Evolutionary conservation across 305 asterid species (phyloP).

Genomic region (Ilex paraguariensis): DNA sequence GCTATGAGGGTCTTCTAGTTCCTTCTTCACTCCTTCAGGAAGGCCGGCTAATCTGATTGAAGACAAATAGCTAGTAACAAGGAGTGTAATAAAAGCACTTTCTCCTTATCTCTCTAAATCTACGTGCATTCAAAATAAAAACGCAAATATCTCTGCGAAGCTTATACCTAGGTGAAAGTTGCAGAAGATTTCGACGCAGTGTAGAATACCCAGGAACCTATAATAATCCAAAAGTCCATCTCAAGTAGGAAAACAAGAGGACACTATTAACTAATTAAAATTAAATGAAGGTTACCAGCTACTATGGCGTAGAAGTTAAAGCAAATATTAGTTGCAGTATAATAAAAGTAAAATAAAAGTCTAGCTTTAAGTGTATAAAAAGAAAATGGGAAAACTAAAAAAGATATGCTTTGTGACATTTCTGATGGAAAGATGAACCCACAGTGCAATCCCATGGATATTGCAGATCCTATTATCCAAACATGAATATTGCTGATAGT

Average conservation of each 20-base stretch:
- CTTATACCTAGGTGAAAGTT: constrained; percentile 73
- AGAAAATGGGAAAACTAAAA: too few species aligned
- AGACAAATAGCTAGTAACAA: neutral
- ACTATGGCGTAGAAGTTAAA: constrained; percentile 5
- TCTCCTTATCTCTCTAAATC: neutral
- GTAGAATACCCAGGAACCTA: constrained; percentile 81
- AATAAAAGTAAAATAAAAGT: neutral
- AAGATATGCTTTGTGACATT: too few species aligned
- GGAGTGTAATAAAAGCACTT: constrained; percentile 3
- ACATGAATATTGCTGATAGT: too few species aligned
- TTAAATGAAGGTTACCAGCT: constrained; percentile 5
- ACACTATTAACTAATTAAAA: constrained; percentile 1
- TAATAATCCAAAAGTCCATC: constrained; percentile 7
- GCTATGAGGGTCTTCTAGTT: constrained; percentile 73
- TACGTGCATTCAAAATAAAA: neutral
- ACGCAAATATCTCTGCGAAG: constrained; percentile 9
- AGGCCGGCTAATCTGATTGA: constrained; percentile 68
- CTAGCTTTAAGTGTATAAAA: neutral
- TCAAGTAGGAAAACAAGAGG: too few species aligned
- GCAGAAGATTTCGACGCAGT: constrained; percentile 70
- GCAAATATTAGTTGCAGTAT: neutral
- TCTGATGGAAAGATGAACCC: too few species aligned
- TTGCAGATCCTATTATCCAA: too few species aligned
- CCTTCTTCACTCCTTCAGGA: constrained; percentile 57
- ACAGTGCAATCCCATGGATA: too few species aligned